Base-by-base conservation (phyloP, 306 rosid species). In the Quercus gilva region DNA sequence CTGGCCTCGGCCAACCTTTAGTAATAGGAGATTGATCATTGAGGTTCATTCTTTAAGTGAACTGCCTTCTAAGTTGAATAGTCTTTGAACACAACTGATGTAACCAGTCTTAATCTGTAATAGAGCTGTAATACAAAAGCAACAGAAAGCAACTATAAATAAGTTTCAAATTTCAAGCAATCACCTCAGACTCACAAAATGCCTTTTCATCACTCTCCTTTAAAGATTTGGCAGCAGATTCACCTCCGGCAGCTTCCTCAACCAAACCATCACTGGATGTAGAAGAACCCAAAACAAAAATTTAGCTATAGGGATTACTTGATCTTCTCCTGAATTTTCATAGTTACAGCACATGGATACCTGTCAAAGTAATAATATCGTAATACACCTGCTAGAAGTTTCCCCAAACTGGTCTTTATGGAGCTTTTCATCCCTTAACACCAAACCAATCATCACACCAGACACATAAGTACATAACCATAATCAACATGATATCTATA, bases 341-440 rank as follows among this genome's bases (percentile, higher is more conserved):
- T 11, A 53, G 14, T 5, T 28, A 75, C 35, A 78, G 58, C 21
- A 65, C 64, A 59, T 3, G 53, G 28, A 41, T 86, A 91, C 98
- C 99, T 95, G 87, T 95, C 98, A 59, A 95, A 93, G 88, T 93
- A 93, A 86, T 93, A 95, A 83, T 93, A 95, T 69, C 94, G 82
- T 77, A 95, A 85, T 41, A 75, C 71, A 49, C 91, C 91, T n/a
- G 99, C 99, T 15, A 95, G 89, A 64, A 84, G 87, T 78, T 85
- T 89, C 64, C 94, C 98, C 83, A 95, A 76, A 74, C 83, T 80
- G 71, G 91, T 81, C 84, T 95, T 93, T 20, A 83, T 69, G 71
- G 92, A 87, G 89, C 92, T 83, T 83, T 81, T 85, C 94, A 91
- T 77, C 65, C 99, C 99, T 95, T 84, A 29, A 76, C 35, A 68